Percentiles rank a stretch among this genome's conserved stretches.
These are phyloP conservation scores for Pyrenula massariospora DNA, from an alignment of 495 filamentous ascomycete genomes.

Conservation along the genomic window DNA sequence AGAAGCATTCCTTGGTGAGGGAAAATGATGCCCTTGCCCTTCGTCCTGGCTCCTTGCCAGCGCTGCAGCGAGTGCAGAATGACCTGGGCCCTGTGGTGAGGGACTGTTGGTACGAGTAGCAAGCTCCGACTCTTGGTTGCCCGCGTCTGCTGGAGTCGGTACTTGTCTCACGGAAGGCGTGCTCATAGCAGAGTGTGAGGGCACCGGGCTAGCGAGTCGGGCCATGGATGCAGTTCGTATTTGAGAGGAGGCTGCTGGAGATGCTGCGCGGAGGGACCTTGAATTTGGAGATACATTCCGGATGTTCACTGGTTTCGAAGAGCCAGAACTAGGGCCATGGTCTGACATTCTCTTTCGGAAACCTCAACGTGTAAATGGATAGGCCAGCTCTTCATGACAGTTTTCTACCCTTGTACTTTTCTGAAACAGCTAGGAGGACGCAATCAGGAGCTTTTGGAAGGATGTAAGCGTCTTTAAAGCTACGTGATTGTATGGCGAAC, in stretches of 20 bases:
- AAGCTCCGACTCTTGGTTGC: slow-evolving; percentile 20
- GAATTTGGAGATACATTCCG: slow-evolving; percentile 25
- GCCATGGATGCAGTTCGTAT: slow-evolving; percentile 57
- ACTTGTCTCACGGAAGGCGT: slow-evolving; percentile 33
- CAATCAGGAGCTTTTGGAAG: too few relatives aligned
- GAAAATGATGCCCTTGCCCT: slow-evolving; percentile 21
- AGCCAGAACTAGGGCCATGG: slow-evolving; percentile 26
- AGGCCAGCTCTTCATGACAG: background rate
- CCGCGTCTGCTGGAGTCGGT: slow-evolving; percentile 21
- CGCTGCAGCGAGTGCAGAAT: slow-evolving; percentile 66
- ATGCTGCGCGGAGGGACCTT: slow-evolving; percentile 18
- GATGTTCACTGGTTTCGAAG: slow-evolving; percentile 20
- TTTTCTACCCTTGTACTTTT: too few relatives aligned
- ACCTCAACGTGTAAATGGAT: background rate
- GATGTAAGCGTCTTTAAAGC: too few relatives aligned
- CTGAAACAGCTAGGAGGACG: too few relatives aligned
- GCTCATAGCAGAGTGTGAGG: slow-evolving; percentile 34
- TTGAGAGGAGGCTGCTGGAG: slow-evolving; percentile 29
- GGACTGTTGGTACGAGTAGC: slow-evolving; percentile 22
- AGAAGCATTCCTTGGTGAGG: slow-evolving; percentile 43
- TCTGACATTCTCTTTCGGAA: slow-evolving; percentile 7
- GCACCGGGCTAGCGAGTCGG: slow-evolving; percentile 58
- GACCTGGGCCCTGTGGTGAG: slow-evolving; percentile 51
- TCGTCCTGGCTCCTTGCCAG: slow-evolving; percentile 45
- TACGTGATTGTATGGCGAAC: too few relatives aligned